Base-by-base conservation (phyloP, 768 basidiomycete species). In the Kwoniella dendrophila region DNA sequence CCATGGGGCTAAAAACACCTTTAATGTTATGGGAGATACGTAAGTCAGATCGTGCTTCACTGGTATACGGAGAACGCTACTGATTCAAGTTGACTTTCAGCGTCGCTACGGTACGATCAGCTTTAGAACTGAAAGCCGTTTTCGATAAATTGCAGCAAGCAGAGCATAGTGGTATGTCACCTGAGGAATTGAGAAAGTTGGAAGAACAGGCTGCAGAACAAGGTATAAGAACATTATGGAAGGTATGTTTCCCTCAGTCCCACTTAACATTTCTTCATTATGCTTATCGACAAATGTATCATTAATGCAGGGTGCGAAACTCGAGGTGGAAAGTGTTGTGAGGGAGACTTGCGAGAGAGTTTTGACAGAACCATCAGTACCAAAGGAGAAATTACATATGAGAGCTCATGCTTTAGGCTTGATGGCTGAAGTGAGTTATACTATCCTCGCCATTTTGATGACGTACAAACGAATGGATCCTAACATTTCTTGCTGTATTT, bases 181-280 rank as follows among this genome's bases (percentile, higher is more conserved):
- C 76, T 11, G 79, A 77, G 40, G 70, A 72, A 20, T 58, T 80
- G 48, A 59, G 73, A n/a, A 78, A 78, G 34, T 59, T 80, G 40
- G 79, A 80, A 59, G 79, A 80, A 58, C 74, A 78, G 55, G 78
- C 78, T 14, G 77, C 79, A 0, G 73, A 77, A 43, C 77, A 79
- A 57, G 78, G 79, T 18, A 69, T 80, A 63, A 62, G 74, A 54
- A 79, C 78, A 2, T 63, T 80, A 32, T 80, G 79, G 79, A 80
- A 79, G 71, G 74, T 76, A 34, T 47, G 67, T 52, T 16, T 34
- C 30, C n/a, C n/a, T n/a, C 27, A 4, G 32, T n/a, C 27, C 30
- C 1, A n/a, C 16, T 41, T 34, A 20, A 14, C 45, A 1, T 24
- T 22, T 45, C 57, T 44, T 56, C 32, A 18, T 18, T 32, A 33